Evolutionary conservation across 768 basidiomycete genomes (phyloP).

Genomic region (Suillus subaureus): DNA sequence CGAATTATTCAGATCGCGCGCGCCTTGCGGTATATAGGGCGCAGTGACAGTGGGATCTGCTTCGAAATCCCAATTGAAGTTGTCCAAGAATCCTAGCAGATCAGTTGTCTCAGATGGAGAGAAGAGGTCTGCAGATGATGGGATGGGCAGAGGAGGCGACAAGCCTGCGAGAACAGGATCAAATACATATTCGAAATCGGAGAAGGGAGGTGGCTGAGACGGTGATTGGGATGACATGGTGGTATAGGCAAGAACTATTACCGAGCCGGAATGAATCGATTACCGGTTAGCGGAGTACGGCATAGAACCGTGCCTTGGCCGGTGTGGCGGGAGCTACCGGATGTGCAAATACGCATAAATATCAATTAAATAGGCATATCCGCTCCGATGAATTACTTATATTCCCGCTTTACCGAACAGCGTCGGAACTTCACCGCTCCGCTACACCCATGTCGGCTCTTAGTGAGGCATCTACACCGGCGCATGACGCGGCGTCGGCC

Average conservation of each 20-base stretch:
- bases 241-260: slow-evolving; percentile 6
- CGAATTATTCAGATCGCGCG: neutral
- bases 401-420: slow-evolving; percentile 26
- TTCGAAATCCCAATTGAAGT: slow-evolving; percentile 70
- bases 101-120: slow-evolving; percentile 77
- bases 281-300: slow-evolving; percentile 20
- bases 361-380: slow-evolving; percentile 22
- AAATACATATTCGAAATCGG: slow-evolving; percentile 75
- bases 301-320: slow-evolving; percentile 3
- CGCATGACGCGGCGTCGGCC: slow-evolving; percentile 59
- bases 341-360: slow-evolving; percentile 27
- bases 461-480: slow-evolving; percentile 69
- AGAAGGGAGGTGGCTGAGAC: slow-evolving; percentile 57
- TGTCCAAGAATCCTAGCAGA: slow-evolving; percentile 81
- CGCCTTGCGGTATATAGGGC: slow-evolving; percentile 10
- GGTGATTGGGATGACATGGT: slow-evolving; percentile 32
- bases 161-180: slow-evolving; percentile 58
- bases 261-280: slow-evolving; percentile 20
- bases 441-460: slow-evolving; percentile 74
- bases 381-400: slow-evolving; percentile 32
- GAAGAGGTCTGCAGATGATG: slow-evolving; percentile 77
- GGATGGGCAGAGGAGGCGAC: slow-evolving; percentile 64
- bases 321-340: slow-evolving; percentile 22
- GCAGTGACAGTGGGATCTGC: slow-evolving; percentile 34
- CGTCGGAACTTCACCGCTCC: slow-evolving; percentile 39